Evolutionary conservation across 345 rosid species (phyloP).

Genomic region (Adansonia digitata): DNA sequence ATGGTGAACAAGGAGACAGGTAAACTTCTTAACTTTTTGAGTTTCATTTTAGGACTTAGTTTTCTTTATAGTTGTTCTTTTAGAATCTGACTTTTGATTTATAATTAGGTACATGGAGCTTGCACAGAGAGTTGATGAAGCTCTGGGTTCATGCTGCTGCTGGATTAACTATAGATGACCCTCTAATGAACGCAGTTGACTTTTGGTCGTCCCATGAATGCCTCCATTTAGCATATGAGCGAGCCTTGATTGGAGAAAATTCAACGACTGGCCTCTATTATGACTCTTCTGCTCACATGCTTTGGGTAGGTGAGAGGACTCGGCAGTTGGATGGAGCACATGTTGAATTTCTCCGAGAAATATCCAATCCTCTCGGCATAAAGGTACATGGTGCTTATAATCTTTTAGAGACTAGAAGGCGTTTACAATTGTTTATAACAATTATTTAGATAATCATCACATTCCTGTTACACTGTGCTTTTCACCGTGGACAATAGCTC

Average conservation of each 20-base stretch:
- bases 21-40: constrained; percentile 9
- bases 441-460: background rate
- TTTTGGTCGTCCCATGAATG: constrained; percentile 73
- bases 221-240: constrained; percentile 58
- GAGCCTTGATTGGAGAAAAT: constrained; percentile 63
- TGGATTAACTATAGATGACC: constrained; percentile 54
- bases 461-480: background rate
- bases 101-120: constrained; percentile 48
- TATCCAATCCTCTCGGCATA: constrained; percentile 59
- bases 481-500: background rate
- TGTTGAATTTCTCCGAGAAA: constrained; percentile 61
- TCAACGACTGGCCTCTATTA: constrained; percentile 61
- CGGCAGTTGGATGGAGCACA: constrained; percentile 70
- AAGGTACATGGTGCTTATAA: constrained; percentile 30
- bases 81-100: background rate
- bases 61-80: background rate
- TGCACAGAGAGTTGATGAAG: constrained; percentile 64
- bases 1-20: constrained; percentile 71
- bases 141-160: constrained; percentile 71
- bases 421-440: background rate
- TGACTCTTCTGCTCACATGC: constrained; percentile 68
- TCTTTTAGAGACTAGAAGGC: background rate
- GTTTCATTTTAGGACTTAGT: background rate
- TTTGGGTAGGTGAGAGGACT: constrained; percentile 75
- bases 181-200: constrained; percentile 56